phyloP scores from a whole-genome alignment of 1,139 yeast species.

The Nakaseomyces delphensis region DNA sequence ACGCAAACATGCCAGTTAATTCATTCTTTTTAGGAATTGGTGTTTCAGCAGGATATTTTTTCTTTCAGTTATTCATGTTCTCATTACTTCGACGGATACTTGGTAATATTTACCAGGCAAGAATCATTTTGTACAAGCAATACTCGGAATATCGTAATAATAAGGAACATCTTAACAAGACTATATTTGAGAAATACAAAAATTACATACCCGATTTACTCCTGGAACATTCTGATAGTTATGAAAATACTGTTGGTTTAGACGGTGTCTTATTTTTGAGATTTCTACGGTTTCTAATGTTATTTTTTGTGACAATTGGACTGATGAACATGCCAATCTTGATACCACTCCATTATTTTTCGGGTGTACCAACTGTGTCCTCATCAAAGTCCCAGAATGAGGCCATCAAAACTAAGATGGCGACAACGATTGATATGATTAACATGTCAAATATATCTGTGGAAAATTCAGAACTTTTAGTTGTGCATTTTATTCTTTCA shows the following conservation, averaged over 20 bases:
- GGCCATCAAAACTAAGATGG: slow-evolving; percentile 27
- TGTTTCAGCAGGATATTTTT: slow-evolving; percentile 45
- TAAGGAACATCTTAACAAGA: neutral
- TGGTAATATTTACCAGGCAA: slow-evolving; percentile 49
- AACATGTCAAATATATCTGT: slow-evolving; percentile 56
- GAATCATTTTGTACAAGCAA: slow-evolving; percentile 38
- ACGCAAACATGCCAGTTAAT: slow-evolving; percentile 40
- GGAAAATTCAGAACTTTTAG: slow-evolving; percentile 38
- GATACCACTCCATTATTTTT: slow-evolving; percentile 45
- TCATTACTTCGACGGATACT: slow-evolving; percentile 42
- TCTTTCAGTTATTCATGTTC: slow-evolving; percentile 45
- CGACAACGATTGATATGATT: slow-evolving; percentile 38
- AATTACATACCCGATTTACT: neutral
- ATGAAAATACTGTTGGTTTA: slow-evolving; percentile 38
- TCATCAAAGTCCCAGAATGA: slow-evolving; percentile 17
- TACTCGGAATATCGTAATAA: neutral
- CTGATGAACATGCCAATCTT: slow-evolving; percentile 44
- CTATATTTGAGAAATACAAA: neutral
- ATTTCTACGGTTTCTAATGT: slow-evolving; percentile 40
- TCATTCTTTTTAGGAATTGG: slow-evolving; percentile 40
- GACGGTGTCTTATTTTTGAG: slow-evolving; percentile 59
- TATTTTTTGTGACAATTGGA: slow-evolving; percentile 45
- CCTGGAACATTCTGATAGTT: neutral
- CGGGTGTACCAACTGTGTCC: slow-evolving; percentile 32
- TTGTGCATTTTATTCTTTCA: slow-evolving; percentile 49